Conservation (phyloP, 441 rosid genomes). For the Arabidopsis hybrid region DNA sequence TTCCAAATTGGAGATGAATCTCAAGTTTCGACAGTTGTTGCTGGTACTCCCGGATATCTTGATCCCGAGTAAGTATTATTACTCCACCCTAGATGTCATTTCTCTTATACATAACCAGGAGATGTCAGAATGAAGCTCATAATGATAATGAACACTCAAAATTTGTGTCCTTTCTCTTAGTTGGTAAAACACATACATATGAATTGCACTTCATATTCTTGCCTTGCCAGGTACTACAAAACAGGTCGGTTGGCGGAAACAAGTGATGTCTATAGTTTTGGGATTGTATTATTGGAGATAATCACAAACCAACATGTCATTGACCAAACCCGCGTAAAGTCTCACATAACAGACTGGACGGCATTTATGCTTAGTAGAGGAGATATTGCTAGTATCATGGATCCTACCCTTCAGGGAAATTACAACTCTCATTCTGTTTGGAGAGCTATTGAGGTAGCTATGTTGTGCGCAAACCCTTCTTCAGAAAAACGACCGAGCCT, state of each 20-base stretch:
- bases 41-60: too few relatives aligned
- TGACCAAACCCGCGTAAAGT: constrained; percentile 18
- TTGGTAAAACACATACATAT: too few relatives aligned
- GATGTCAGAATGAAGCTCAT: too few relatives aligned
- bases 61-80: too few relatives aligned
- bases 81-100: too few relatives aligned
- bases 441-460: constrained; percentile 60
- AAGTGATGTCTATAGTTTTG: constrained; percentile 50
- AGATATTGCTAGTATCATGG: constrained; percentile 52
- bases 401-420: constrained; percentile 52
- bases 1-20: too few relatives aligned
- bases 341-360: constrained; percentile 49
- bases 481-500: constrained; percentile 52
- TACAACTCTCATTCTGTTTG: constrained; percentile 50
- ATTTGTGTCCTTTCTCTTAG: too few relatives aligned
- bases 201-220: too few relatives aligned
- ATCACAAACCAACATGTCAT: constrained; percentile 42
- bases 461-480: constrained; percentile 48
- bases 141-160: too few relatives aligned
- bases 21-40: too few relatives aligned
- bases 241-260: constrained; percentile 22
- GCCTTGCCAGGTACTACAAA: background rate
- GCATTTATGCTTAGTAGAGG: constrained; percentile 46
- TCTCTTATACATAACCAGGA: too few relatives aligned
- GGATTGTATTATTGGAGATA: constrained; percentile 46